Evolutionary conservation across 225 moss, liverwort and hornwort genomes (phyloP), one percentile per base, ranked within the genome.

Genomic region (Ulota crispa): DNA sequence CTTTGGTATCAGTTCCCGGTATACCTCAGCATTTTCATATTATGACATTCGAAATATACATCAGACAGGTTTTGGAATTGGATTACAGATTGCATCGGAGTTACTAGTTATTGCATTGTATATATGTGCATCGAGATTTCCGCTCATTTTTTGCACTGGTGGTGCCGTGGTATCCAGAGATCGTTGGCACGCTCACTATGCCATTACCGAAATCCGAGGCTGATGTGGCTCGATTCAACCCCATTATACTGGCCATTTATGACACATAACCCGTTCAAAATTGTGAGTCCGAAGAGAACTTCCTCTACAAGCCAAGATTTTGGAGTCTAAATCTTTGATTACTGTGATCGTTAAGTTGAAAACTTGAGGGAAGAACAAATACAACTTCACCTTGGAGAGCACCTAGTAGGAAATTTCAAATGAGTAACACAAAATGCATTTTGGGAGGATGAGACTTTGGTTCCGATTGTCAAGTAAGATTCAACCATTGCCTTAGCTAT

Each of bases 1-100:
- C 71, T 85, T 37, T 56, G 53, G 84, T 68, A 36, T 59, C 41
- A 59, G 73, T 63, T 81, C 69, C 75, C 50, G 13, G 34, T 18
- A 79, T 59, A 84, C 80, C 61, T 63, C 80, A 41, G 55, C 84
- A 81, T 64, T 78, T 39, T 39, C 20, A 68, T 64, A 36, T 14
- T 75, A 65, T 71, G 32, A 74, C 47, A 81, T 75, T 78, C 79
- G 50, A 64, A 57, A 63, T 16, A 50, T 62, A 45, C 79, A 70
- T 62, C 61, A n/a, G 56, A 68, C 81, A 32, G 20, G 59, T 42
- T 82, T 27, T 74, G 68, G 42, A 55, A 68, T 68, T 32, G 24
- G 28, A 23, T 36, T 14, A 12, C 28, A 77, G 37, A 52, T 59
- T 66, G 72, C 43, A 45, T 65, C 11, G 32, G 4, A 32, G 41